Base-by-base conservation (phyloP, 2,329 filamentous ascomycete genomes). In the Purpureocillium lavendulum region DNA sequence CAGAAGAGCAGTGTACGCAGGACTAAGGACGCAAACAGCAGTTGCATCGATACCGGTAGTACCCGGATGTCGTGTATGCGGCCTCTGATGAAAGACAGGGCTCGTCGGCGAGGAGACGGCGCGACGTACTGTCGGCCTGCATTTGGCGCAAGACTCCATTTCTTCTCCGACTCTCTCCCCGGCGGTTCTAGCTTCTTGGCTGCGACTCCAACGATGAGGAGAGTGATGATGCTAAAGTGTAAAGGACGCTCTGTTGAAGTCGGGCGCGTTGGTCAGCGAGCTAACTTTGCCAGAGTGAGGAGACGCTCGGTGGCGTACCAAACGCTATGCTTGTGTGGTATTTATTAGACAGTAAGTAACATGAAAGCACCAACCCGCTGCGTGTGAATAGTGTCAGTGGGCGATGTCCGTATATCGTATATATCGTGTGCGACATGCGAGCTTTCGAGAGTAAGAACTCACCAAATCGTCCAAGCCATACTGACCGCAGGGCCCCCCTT, bases 1-100 rank as follows among this genome's bases (percentile, higher is more conserved):
- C 59, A 61, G 37, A 55, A 54, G 17, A 57, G 17, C 24, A 57
- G 43, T 3, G 52, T 53, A 11, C 44, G 38, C 32, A 35, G 11
- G 14, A 18, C 41, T 21, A 45, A 30, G 16, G 33, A 44, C 8
- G 26, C 26, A 6, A 45, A 15, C 15, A 45, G 36, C 4, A 45
- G 29, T 10, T 26, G 21, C 10, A 26, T 6, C 21, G 11, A 12
- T 12, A n/a, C 35, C 36, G 4, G 39, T 37, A 4, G 15, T 17
- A 21, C 35, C 30, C 2, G 37, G 5, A 18, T 39, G 17, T 12
- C 21, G 38, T 26, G 21, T 26, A 26, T 26, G 21, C 21, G 17
- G 35, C 13, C 6, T 12, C 16, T 3, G 15, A 13, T 17, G 3
- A 7, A 12, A 6, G 21, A 15, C 11, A 15, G 10, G 14, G n/a